Evolutionary conservation across 192 early-diverging fungal species (phyloP).

Genomic region (Coemansia sp.): DNA sequence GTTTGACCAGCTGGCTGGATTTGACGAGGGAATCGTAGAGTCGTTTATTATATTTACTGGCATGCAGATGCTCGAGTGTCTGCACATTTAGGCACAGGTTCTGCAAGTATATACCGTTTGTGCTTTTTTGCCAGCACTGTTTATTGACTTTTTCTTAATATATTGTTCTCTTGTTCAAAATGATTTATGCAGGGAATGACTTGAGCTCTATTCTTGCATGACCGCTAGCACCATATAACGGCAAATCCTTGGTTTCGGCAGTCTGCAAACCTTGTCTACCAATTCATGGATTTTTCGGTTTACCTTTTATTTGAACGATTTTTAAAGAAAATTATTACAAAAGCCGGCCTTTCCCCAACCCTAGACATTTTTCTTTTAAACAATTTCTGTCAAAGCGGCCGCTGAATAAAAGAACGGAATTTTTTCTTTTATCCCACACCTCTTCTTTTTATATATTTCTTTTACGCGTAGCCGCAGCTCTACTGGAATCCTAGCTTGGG

Average conservation of each 20-base stretch:
- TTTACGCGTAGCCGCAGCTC: too few species aligned
- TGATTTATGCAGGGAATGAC: too few species aligned
- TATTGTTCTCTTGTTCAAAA: neutral
- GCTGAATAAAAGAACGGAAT: neutral
- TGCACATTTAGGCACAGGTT: constrained; percentile 27
- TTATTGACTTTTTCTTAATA: neutral
- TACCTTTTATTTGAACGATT: neutral
- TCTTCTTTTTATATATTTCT: too few species aligned
- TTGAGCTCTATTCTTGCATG: too few species aligned
- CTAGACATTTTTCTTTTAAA: neutral
- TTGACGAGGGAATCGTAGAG: constrained; percentile 39
- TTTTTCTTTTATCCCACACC: neutral
- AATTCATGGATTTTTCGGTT: too few species aligned
- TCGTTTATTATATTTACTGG: constrained; percentile 51
- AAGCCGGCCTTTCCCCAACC: neutral
- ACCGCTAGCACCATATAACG: too few species aligned
- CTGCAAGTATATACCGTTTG: neutral
- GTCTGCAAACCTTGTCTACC: too few species aligned
- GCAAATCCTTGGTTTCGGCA: too few species aligned
- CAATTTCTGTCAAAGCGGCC: neutral
- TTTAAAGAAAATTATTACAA: constrained; percentile 1
- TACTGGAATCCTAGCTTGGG: too few species aligned
- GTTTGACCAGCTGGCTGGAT: constrained; percentile 33
- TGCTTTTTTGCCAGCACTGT: too few species aligned
- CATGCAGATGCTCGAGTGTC: constrained; percentile 52